phyloP scores from a whole-genome alignment of 768 basidiomycete genomes.

The Mycena indigotica region DNA sequence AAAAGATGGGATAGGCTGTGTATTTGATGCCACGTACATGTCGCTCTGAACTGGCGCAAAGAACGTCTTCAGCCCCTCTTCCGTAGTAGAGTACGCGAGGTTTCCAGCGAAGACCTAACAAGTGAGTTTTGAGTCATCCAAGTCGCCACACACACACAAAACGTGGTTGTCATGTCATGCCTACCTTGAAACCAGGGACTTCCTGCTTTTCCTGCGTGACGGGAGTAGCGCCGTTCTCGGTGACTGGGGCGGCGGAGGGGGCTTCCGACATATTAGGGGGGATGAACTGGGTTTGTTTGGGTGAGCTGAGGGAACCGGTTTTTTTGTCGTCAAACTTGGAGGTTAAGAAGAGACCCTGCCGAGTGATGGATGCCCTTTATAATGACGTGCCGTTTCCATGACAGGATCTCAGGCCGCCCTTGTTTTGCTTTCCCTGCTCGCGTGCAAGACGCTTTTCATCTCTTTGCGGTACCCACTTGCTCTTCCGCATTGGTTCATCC shows the following conservation, averaged over 20 bases:
- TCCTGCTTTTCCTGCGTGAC: slow-evolving; percentile 70
- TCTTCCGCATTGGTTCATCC: too few species aligned
- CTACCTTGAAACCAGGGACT: slow-evolving; percentile 79
- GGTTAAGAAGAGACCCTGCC: slow-evolving; percentile 60
- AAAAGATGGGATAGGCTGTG: slow-evolving; percentile 44
- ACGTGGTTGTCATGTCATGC: too few species aligned
- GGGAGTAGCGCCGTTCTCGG: slow-evolving; percentile 83
- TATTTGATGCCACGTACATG: slow-evolving; percentile 66
- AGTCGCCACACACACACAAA: too few species aligned
- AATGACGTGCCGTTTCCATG: not conserved
- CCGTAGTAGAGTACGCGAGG: slow-evolving; percentile 91
- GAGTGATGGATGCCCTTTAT: not conserved
- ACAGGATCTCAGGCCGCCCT: not conserved
- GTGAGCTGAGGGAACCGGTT: slow-evolving; percentile 81
- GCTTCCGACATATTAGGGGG: slow-evolving; percentile 84
- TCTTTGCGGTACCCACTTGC: too few species aligned
- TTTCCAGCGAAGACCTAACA: slow-evolving; percentile 90
- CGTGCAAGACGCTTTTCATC: not conserved
- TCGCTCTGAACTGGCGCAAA: slow-evolving; percentile 86
- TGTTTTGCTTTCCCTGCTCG: not conserved
- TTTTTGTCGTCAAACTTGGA: slow-evolving; percentile 77
- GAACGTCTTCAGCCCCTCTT: slow-evolving; percentile 93
- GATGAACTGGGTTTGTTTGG: slow-evolving; percentile 56
- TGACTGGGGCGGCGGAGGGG: slow-evolving; percentile 76
- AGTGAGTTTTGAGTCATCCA: slow-evolving; percentile 5